Evolutionary conservation across 139 green algal species (phyloP), one percentile per base, ranked within the genome.

Genomic region (Chlorella ohadii): DNA sequence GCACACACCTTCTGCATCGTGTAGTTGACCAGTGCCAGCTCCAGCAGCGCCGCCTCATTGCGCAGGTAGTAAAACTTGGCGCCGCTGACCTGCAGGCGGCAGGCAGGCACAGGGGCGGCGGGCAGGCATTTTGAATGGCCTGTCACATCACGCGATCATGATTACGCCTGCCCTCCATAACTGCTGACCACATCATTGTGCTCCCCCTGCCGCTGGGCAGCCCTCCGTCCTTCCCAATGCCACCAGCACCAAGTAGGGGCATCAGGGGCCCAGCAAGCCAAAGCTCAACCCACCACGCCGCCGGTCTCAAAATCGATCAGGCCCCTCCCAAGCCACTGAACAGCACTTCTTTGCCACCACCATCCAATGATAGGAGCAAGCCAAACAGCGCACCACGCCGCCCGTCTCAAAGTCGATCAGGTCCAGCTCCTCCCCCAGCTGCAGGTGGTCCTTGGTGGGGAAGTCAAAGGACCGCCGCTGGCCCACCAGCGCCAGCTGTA

Each of bases 31-130:
- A 99, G 89, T n/a, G 95, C 97, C 72, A 99, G 85, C 93, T 99
- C 97, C 64, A 99, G 90, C 88, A 99, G 90, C 2, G 97, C 96
- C 4, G 88, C 97, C 33, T 93, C 97, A 70, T 94, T 94, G 65
- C 91, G 92, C 41, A 99, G 91, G 92, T 99, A 99, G 57, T 91
- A 97, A 80, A 99, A 99, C 88, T 99, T 99, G 82, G 88, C 86
- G 39, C 96, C 94, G 28, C 80, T 91, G 1, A 94, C 92, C 88
- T 93, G 81, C 33, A 31, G 27, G 31, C 22, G 25, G 31, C 11
- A 44, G 66, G 33, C 33, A n/a, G 33, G 16, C 1, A 3, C 16
- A 1, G 4, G 23, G n/a, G 44, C 44, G 33, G 16, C 1, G 1
- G 33, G n/a, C 25, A 38, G 27, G n/a, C n/a, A n/a, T n/a, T n/a